Base-by-base conservation (phyloP, 2,329 filamentous ascomycete species). In the Aspergillus sp. region DNA sequence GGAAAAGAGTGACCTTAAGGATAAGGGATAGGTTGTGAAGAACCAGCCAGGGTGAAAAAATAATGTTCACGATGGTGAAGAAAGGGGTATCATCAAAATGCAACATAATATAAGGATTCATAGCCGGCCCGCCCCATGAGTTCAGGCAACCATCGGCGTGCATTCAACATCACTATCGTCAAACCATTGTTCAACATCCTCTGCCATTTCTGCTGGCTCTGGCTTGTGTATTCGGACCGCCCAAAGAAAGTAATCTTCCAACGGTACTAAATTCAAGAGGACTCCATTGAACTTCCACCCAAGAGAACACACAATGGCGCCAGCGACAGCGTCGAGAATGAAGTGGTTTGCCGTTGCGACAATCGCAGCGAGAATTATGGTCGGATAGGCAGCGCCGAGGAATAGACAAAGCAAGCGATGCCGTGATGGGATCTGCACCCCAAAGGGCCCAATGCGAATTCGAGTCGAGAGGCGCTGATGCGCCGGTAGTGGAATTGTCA, bases 281-380 rank as follows among this genome's bases (percentile, higher is more conserved):
- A 83, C 66, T 0, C 68, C 59, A 59, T 85, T 84, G 4, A 77
- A 78, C 14, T 68, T 73, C 87, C 88, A 90, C 1, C 86, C 87
- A 5, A 89, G 62, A 3, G 77, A 78, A 64, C 87, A 90, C 3
- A 90, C 86, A 33, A 83, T 67, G 6, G 86, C 84, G 14, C 88
- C 88, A 0, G 87, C 88, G 2, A 90, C 82, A 0, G 88, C 88
- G 68, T 90, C 88, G 6, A 90, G 81, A 48, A 90, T 80, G 69
- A 90, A 85, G 72, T 90, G 88, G 70, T 90, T 90, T 46, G 88
- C 88, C 0, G 88, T 90, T 3, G 88, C 84, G 23, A 90, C 80
- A 62, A 90, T 90, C 24, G 86, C 87, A 8, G 84, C 78, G 5
- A 90, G 74, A 60, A 91, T 90, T 24, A 83, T 77, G 6, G 82